Base-by-base conservation (phyloP, 2,329 filamentous ascomycete species). In the Penicillium decumbens region DNA sequence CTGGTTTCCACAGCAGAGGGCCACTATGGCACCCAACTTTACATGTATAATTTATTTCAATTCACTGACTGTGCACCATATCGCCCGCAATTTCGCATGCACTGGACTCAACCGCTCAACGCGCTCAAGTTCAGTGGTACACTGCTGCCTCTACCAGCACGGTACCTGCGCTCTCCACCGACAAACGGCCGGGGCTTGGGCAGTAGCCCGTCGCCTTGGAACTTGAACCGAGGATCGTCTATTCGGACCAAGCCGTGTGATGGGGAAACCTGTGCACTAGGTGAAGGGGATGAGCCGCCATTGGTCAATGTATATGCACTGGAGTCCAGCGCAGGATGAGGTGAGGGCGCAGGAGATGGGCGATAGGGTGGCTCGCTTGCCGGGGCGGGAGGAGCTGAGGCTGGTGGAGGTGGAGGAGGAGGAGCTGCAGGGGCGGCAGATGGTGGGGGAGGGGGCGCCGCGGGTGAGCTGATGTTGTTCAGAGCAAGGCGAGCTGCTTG, bases 61-160 rank as follows among this genome's bases (percentile, higher is more conserved):
- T 56, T 56, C 50, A 55, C 56, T 62, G 53, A 53, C 37, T 59
- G 56, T 59, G 58, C 59, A 60, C 49, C 45, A 55, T 55, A 56
- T 59, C 53, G 54, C 57, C 59, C 33, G 55, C 59, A 62, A 57
- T 58, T 43, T 56, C 49, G 55, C 43, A 51, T 58, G 54, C 56
- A 58, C 56, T 55, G 45, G 7, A 18, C 43, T 63, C 52, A 71
- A 24, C 65, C 64, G 50, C 58, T 59, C 55, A 71, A 59, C 41
- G 65, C 64, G 49, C 56, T 82, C 65, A 98, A 71, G 75, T 97
- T 89, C 61, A 97, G 75, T 27, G 93, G 93, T 59, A 97, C 91
- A 75, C 88, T 96, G 73, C 90, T 96, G 28, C 90, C 92, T 65
- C 92, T 81, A 7, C 93, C 93, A 30, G 93, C 93, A 55, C 92